Base-by-base conservation (phyloP, 345 rosid species). In the Balakata baccata region DNA sequence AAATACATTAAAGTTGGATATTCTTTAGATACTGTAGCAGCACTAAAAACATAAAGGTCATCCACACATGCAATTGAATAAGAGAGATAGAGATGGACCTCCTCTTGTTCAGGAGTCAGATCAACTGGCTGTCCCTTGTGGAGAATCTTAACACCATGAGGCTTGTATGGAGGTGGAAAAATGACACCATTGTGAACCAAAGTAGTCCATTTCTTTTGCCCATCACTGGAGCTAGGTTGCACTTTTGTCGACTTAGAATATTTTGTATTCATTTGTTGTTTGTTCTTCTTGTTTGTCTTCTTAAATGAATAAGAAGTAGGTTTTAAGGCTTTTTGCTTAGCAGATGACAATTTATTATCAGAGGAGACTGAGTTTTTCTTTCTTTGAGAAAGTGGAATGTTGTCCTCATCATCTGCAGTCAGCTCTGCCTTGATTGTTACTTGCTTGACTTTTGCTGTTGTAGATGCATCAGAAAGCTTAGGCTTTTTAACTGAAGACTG, bases 121-220 rank as follows among this genome's bases (percentile, higher is more conserved):
- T 85, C 84, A 79, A 93, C 90, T 63, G 89, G 88, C 80, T 81
- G 84, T 72, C 97, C 94, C 76, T 91, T 88, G 82, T 91, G 90
- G 57, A 84, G 86, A 74, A 96, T 90, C 89, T 90, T 96, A 72
- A 96, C 69, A 58, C 98, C 94, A 66, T 96, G 97, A 80, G 99
- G 89, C 63, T 72, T 80, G 84, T 96, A 96, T 37, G 89, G 79
- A 79, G 98, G 97, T 7, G 98, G 97, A 72, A 96, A 96, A 70
- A 96, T 93, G 66, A 96, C 98, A 78, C 99, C 99, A 65, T 69
- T 93, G 81, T 96, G 99, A 76, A 73, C 94, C 90, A 96, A 85
- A 64, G 97, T 93, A 70, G 90, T 91, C 99, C 98, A 96, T 81
- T 96, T 96, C 78, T 86, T 91, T 81, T 96, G 99, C 52, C 98